Conservation (phyloP, 345 rosid genomes). For the Raphanus raphanistrum region DNA sequence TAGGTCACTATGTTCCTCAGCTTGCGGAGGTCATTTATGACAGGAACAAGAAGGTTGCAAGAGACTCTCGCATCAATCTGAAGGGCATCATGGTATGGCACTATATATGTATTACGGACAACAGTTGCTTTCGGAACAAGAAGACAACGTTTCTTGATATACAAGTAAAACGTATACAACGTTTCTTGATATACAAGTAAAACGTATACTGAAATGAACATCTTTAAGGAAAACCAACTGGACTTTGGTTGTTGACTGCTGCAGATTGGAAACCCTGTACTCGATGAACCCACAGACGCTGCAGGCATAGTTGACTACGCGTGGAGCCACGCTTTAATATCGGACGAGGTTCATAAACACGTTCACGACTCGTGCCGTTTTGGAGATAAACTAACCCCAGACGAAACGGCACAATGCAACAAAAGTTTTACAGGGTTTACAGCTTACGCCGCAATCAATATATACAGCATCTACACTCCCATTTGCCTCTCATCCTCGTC, state of each 20-base stretch:
- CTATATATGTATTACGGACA: background rate
- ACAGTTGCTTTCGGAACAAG: background rate
- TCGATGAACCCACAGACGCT: slow-evolving; percentile 50
- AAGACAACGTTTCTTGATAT: background rate
- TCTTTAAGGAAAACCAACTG: background rate
- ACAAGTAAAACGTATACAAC: background rate
- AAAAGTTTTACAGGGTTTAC: slow-evolving; percentile 30
- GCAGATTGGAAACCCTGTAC: slow-evolving; percentile 73
- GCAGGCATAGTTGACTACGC: slow-evolving; percentile 64
- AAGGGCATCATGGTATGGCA: slow-evolving; percentile 69
- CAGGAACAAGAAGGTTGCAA: slow-evolving; percentile 45
- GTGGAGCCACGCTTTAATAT: slow-evolving; percentile 74
- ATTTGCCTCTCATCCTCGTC: slow-evolving; percentile 43
- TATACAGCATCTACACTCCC: slow-evolving; percentile 68
- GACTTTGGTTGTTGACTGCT: background rate
- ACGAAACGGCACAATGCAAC: slow-evolving; percentile 25
- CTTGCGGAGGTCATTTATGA: slow-evolving; percentile 65
- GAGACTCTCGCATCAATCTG: slow-evolving; percentile 53
- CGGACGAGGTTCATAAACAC: slow-evolving; percentile 53
- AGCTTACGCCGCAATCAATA: slow-evolving; percentile 56
- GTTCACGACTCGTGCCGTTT: slow-evolving; percentile 50
- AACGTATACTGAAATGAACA: background rate
- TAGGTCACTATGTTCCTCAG: slow-evolving; percentile 83
- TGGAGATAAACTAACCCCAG: background rate
- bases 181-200: background rate